phyloP scores from a whole-genome alignment of 1,284 basidiomycete genomes.

The Leccinum cinnamomeum region DNA sequence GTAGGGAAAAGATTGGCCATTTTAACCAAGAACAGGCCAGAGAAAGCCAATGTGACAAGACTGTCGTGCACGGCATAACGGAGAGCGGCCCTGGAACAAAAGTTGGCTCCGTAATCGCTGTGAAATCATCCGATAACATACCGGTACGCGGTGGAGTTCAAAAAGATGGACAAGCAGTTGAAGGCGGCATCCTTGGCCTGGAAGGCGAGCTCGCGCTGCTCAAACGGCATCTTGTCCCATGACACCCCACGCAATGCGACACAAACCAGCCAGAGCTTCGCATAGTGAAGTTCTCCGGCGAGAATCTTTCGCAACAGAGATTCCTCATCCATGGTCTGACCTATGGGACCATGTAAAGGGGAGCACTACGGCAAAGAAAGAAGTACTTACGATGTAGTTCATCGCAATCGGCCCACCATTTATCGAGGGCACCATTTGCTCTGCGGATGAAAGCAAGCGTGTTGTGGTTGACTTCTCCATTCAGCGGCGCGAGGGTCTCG shows the following conservation, averaged over 20 bases:
- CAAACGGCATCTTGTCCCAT: slow-evolving; percentile 94
- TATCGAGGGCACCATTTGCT: slow-evolving; percentile 81
- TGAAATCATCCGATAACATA: slow-evolving; percentile 32
- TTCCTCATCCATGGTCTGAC: slow-evolving; percentile 79
- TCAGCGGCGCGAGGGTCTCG: slow-evolving; percentile 82
- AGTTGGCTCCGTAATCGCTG: not conserved
- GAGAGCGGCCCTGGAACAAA: slow-evolving; percentile 62
- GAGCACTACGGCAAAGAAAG: not conserved
- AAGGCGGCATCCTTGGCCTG: slow-evolving; percentile 91
- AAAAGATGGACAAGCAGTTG: slow-evolving; percentile 78
- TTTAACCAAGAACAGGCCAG: slow-evolving; percentile 89
- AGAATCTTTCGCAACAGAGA: slow-evolving; percentile 83
- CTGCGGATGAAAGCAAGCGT: slow-evolving; percentile 85
- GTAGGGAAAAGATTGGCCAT: slow-evolving; percentile 85
- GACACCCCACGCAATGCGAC: slow-evolving; percentile 87
- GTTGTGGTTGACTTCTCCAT: slow-evolving; percentile 82
- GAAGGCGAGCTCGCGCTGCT: slow-evolving; percentile 91
- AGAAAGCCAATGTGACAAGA: slow-evolving; percentile 89
- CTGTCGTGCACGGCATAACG: slow-evolving; percentile 92
- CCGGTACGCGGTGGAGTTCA: slow-evolving; percentile 78
- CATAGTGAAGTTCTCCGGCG: slow-evolving; percentile 85
- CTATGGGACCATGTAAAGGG: slow-evolving; percentile 38
- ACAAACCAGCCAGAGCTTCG: slow-evolving; percentile 92
- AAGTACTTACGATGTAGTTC: slow-evolving; percentile 66
- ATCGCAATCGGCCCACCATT: slow-evolving; percentile 89